Percentiles rank a stretch among this genome's conserved stretches.
These are phyloP conservation scores for Medicago arabica DNA, from an alignment of 306 rosid genomes.

Conservation along the genomic window DNA sequence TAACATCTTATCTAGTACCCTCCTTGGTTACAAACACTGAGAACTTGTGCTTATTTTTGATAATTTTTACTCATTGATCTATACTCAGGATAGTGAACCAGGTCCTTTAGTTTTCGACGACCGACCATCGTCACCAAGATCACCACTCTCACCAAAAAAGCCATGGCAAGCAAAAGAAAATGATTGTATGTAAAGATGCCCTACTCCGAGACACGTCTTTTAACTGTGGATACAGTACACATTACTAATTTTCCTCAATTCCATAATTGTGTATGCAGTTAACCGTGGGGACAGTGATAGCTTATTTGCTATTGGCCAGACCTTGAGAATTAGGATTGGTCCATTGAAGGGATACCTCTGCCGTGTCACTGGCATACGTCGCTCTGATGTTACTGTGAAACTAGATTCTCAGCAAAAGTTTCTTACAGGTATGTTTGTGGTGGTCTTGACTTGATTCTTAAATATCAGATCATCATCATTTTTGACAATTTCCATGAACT, in stretches of 20 bases:
- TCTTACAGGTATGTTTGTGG: constrained; percentile 79
- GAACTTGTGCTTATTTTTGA: constrained; percentile 24
- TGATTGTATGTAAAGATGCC: constrained; percentile 56
- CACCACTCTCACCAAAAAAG: constrained; percentile 85
- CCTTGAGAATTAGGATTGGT: constrained; percentile 92
- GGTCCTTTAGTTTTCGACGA: constrained; percentile 67
- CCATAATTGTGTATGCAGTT: constrained; percentile 61
- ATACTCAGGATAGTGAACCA: constrained; percentile 69
- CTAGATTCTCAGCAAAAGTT: constrained; percentile 97
- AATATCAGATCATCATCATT: constrained; percentile 2
- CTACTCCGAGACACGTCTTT: constrained; percentile 30
- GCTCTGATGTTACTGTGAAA: constrained; percentile 89
- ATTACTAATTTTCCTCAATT: constrained; percentile 35
- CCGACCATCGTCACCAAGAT: constrained; percentile 76
- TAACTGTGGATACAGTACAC: constrained; percentile 35
- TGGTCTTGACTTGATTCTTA: not conserved
- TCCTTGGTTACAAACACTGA: constrained; percentile 8
- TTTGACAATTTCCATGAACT: constrained; percentile 9
- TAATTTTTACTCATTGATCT: constrained; percentile 30
- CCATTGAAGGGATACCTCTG: constrained; percentile 98
- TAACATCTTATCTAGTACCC: constrained; percentile 35
- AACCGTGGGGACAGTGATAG: constrained; percentile 66
- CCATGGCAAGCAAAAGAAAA: constrained; percentile 76
- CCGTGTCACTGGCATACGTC: constrained; percentile 88
- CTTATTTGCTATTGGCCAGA: constrained; percentile 87